Evolutionary conservation across 164 flowering plant species (phyloP), one percentile per base, ranked within the genome.

Genomic region (Stephania japonica): DNA sequence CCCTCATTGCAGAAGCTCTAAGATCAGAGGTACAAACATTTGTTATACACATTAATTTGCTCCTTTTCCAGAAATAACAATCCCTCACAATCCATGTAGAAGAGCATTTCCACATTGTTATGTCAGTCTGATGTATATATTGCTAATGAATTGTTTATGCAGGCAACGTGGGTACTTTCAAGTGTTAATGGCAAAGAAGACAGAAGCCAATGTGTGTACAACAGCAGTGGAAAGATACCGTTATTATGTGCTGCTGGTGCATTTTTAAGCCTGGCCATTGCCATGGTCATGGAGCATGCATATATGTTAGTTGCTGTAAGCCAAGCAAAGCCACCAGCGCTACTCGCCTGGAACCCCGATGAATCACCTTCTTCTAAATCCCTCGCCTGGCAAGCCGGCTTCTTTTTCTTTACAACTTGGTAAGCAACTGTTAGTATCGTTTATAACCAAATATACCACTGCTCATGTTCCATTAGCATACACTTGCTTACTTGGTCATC

Each of bases 1-100:
- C 91, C 72, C 95, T 94, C 80, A 42, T 87, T 0, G 93, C 97
- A 3, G 99, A 94, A 71, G 88, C 93, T 64, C 80, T 86, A n/a
- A 87, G 89, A 50, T 88, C 98, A 6, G 81, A 86, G 93, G 98
- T 92, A 85, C 69, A 10, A 0, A 59, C 65, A 21, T 10, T 42
- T 6, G 14, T 68, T 13, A 32, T 47, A 16, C 4, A 47, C 38
- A 32, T 32, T 32, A 32, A 32, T 32, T 32, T 32, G 38, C 38
- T 32, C 4, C 38, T 32, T 32, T 32, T 32, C 38, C 38, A 32
- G 38, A 32, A 32, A 32, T 32, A 2, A 32, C 38, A 32, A 32
- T 32, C 2, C 2, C 2, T 32, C 38, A 32, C 38, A 32, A 32
- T 32, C 2, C 2, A 32, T 0, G 38, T 32, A 32, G 38, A 32